Percentiles rank a stretch among this genome's conserved stretches.
phyloP scores from a whole-genome alignment of 164 flowering plant species.

The Vitis rupestris region DNA sequence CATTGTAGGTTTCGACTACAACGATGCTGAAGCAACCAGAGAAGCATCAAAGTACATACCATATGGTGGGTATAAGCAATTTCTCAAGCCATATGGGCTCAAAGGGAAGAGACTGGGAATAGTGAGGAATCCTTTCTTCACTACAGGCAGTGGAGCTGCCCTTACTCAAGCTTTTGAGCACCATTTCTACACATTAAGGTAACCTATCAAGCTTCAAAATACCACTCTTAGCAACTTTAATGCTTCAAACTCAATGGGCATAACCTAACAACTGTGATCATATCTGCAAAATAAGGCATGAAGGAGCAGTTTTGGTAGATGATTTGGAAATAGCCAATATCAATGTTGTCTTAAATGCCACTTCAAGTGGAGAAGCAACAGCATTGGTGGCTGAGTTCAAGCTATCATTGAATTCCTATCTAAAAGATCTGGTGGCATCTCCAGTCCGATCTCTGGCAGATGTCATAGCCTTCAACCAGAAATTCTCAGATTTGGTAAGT shows the following conservation, averaged over 20 bases:
- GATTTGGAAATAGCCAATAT: constrained; percentile 11
- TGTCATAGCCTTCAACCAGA: constrained; percentile 34
- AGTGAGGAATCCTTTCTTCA: constrained; percentile 14
- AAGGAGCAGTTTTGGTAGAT: constrained; percentile 16
- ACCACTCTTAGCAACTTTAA: too few species aligned
- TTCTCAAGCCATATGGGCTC: constrained; percentile 20
- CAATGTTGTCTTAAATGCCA: neutral
- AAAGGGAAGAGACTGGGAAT: constrained; percentile 27
- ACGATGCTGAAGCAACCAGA: constrained; percentile 14
- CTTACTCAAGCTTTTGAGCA: constrained; percentile 6
- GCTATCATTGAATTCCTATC: constrained; percentile 23
- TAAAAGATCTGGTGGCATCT: constrained; percentile 25
- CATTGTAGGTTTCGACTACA: constrained; percentile 20
- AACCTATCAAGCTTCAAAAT: too few species aligned
- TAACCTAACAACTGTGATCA: neutral
- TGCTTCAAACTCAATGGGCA: too few species aligned
- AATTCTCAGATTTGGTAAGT: constrained; percentile 26
- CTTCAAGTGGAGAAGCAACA: neutral
- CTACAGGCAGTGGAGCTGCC: neutral
- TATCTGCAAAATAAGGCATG: constrained; percentile 4
- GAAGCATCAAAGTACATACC: constrained; percentile 25
- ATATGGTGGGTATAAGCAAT: constrained; percentile 23
- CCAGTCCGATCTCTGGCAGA: constrained; percentile 39
- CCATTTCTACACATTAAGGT: constrained; percentile 16
- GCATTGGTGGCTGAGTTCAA: constrained; percentile 28